phyloP scores from a whole-genome alignment of 805 yeast species.

The Cyberlindnera maclurae region DNA sequence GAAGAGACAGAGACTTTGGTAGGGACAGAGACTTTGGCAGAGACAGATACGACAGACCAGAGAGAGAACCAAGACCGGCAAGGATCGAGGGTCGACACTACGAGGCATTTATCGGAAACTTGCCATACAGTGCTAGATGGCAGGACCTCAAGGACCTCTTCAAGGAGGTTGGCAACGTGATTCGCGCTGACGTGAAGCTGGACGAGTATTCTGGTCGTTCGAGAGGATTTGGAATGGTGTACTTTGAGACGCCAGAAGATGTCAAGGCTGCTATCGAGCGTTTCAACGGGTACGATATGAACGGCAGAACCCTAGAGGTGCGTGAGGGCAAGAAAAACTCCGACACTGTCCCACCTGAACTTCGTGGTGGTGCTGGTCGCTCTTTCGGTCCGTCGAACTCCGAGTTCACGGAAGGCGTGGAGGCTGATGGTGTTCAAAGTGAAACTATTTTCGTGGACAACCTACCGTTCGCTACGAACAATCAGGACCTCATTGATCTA shows the following conservation, averaged over 20 bases:
- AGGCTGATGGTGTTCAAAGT: slow-evolving; percentile 54
- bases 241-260: slow-evolving; percentile 56
- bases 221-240: slow-evolving; percentile 80
- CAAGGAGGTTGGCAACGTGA: slow-evolving; percentile 68
- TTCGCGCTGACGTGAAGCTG: slow-evolving; percentile 70
- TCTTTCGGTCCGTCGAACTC: slow-evolving; percentile 19
- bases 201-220: slow-evolving; percentile 63
- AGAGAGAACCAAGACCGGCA: slow-evolving; percentile 10
- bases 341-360: slow-evolving; percentile 3
- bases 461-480: slow-evolving; percentile 85
- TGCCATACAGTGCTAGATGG: slow-evolving; percentile 81
- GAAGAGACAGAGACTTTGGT: slow-evolving; percentile 1
- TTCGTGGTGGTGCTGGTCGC: neutral
- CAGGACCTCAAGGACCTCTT: slow-evolving; percentile 81
- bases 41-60: slow-evolving; percentile 9
- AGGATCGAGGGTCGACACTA: slow-evolving; percentile 20
- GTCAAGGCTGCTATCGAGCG: slow-evolving; percentile 65
- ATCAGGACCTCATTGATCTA: slow-evolving; percentile 74
- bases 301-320: slow-evolving; percentile 75
- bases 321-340: slow-evolving; percentile 55
- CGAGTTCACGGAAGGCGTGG: slow-evolving; percentile 61
- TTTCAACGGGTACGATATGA: slow-evolving; percentile 62
- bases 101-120: slow-evolving; percentile 72
- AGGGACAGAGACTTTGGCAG: neutral
- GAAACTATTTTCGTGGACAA: slow-evolving; percentile 63